Conservation (phyloP, 768 basidiomycete genomes). For the Phylloporus sp. region DNA sequence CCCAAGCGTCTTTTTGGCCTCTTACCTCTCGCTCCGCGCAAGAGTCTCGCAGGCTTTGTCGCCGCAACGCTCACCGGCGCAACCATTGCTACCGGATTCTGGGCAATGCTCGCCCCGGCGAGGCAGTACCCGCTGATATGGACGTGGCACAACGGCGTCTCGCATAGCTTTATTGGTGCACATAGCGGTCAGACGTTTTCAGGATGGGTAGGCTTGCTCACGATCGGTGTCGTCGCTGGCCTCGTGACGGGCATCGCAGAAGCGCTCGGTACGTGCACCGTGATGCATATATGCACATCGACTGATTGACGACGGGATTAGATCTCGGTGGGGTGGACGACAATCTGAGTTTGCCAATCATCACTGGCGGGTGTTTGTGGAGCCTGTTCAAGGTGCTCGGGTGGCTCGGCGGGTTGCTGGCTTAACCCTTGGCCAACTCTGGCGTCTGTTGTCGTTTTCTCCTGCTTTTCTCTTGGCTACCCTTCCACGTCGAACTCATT, state of each 20-base stretch:
- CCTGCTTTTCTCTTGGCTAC: background rate
- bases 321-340: constrained; percentile 85
- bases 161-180: constrained; percentile 20
- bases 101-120: constrained; percentile 55
- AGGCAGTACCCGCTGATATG: constrained; percentile 44
- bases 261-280: constrained; percentile 64
- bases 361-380: constrained; percentile 73
- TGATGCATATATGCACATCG: background rate
- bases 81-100: constrained; percentile 62
- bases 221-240: constrained; percentile 62
- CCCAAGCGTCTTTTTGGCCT: constrained; percentile 42
- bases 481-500: background rate
- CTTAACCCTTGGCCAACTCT: constrained; percentile 5
- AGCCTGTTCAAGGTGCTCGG: constrained; percentile 43
- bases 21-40: constrained; percentile 73
- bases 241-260: constrained; percentile 83
- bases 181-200: constrained; percentile 10
- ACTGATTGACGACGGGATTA: constrained; percentile 32
- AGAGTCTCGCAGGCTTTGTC: constrained; percentile 79
- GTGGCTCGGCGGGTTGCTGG: constrained; percentile 27
- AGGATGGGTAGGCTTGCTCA: constrained; percentile 43
- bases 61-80: constrained; percentile 75
- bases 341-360: constrained; percentile 84
- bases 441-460: background rate
- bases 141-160: constrained; percentile 52